These are phyloP conservation scores for Fraxinus pennsylvanica DNA, from an alignment of 257 asterid genomes.

Conservation along the genomic window DNA sequence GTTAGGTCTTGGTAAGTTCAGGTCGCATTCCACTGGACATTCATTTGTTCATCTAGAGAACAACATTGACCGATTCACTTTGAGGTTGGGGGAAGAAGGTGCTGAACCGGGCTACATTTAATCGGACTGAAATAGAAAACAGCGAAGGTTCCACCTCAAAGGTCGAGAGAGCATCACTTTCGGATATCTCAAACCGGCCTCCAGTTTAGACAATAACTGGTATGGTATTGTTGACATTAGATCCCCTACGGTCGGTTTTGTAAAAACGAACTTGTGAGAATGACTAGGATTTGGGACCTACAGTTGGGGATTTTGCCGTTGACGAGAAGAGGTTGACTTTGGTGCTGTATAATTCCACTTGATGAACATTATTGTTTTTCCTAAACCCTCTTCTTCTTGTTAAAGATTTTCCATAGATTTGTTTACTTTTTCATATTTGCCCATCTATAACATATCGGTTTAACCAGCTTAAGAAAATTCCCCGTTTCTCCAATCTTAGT, in stretches of 20 bases:
- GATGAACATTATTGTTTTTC: neutral
- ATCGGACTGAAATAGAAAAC: constrained; percentile 47
- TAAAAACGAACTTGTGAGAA: neutral
- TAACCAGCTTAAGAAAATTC: neutral
- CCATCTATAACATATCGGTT: no score
- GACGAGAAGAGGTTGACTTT: neutral
- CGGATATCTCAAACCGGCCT: constrained; percentile 30
- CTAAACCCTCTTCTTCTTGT: neutral
- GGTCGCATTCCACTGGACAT: constrained; percentile 90
- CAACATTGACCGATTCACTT: constrained; percentile 67
- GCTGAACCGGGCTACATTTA: constrained; percentile 59
- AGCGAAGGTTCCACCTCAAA: neutral
- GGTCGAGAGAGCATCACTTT: constrained; percentile 44
- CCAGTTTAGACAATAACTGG: constrained; percentile 42
- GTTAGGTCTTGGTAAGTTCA: constrained; percentile 51
- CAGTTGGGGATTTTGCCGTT: neutral
- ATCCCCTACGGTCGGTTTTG: no score
- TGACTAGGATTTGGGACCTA: neutral
- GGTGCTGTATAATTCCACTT: neutral
- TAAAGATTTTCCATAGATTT: neutral
- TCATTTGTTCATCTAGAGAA: constrained; percentile 66
- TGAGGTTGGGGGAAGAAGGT: constrained; percentile 66
- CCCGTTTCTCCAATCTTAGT: neutral
- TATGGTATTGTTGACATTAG: neutral
- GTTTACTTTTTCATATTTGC: neutral